Percentiles rank a stretch among this genome's conserved stretches.
Conservation (phyloP, 2,329 filamentous ascomycete species). For the Coniochaeta ligniaria region DNA sequence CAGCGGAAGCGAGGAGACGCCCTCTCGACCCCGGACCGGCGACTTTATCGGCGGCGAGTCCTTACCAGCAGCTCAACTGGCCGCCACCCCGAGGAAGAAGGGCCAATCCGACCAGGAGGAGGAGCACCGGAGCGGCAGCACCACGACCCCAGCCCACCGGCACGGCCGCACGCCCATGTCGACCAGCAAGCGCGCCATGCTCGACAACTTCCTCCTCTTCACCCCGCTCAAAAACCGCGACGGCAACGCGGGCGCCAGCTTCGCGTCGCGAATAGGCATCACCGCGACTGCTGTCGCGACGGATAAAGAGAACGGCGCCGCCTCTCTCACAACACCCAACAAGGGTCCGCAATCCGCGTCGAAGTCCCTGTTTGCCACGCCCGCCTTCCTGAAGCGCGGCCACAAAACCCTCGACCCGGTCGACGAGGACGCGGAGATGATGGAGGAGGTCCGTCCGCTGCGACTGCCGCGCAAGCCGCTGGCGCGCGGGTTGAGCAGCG, state of each 20-base stretch:
- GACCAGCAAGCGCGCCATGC: conserved; percentile 50
- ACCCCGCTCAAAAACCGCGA: conserved; percentile 52
- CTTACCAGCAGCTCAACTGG: conserved; percentile 15
- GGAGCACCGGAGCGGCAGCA: neutral
- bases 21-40: conserved; percentile 31
- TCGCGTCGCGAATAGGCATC: neutral
- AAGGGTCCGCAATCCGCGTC: conserved; percentile 31
- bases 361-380: conserved; percentile 58
- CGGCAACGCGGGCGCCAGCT: conserved; percentile 18
- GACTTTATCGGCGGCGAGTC: conserved; percentile 18
- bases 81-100: conserved; percentile 39
- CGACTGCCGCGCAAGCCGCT: conserved; percentile 52
- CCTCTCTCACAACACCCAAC: conserved; percentile 30
- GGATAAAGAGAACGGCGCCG: conserved; percentile 6
- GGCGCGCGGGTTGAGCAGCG: conserved; percentile 64
- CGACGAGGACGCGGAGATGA: conserved; percentile 48
- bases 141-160: conserved; percentile 21
- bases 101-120: neutral
- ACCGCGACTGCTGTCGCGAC: conserved; percentile 9
- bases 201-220: conserved; percentile 49
- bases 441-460: conserved; percentile 38
- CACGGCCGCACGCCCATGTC: conserved; percentile 45
- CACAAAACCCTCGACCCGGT: conserved; percentile 38
- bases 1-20: conserved; percentile 40
- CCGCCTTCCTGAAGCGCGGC: conserved; percentile 53